phyloP scores from a whole-genome alignment of 352 stramenopile genomes.

The Phytophthora fragariae region DNA sequence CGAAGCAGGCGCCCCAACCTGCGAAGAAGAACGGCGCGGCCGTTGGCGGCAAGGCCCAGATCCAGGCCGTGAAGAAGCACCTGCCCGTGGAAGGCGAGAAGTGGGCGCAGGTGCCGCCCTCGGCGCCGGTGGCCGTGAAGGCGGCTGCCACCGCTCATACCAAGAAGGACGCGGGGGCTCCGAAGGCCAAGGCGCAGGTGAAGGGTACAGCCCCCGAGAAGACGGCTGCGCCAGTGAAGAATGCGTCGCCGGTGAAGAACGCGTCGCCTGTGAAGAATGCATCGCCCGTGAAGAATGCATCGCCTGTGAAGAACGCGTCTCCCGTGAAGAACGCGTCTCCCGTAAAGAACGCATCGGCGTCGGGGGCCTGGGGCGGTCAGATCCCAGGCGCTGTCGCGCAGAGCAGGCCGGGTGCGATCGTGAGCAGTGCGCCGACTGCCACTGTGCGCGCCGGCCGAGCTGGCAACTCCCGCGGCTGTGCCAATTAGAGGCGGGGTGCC shows the following conservation, averaged over 20 bases:
- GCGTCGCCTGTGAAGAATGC: constrained; percentile 5
- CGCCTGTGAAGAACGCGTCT: constrained; percentile 2
- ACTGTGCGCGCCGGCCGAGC: background rate
- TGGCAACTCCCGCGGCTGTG: background rate
- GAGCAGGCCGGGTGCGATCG: constrained; percentile 2
- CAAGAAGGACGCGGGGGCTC: background rate
- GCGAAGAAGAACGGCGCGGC: constrained; percentile 6
- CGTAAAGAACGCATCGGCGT: background rate
- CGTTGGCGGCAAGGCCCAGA: background rate
- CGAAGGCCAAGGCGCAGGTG: background rate
- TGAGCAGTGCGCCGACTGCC: background rate
- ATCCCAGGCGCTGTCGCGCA: background rate
- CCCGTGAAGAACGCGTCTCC: background rate
- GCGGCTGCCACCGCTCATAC: background rate
- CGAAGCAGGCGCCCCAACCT: background rate
- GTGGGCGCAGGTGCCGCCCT: constrained; percentile 3
- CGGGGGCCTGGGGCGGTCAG: background rate
- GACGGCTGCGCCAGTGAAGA: background rate
- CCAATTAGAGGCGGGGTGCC: background rate
- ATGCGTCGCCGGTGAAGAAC: constrained; percentile 12
- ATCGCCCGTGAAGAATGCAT: constrained; percentile 8
- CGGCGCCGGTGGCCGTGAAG: constrained; percentile 8
- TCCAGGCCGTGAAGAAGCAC: constrained; percentile 14
- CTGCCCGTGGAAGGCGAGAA: constrained; percentile 9
- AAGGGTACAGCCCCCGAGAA: background rate